Base-by-base conservation (phyloP, 805 yeast species). In the Blastobotrys americana region DNA sequence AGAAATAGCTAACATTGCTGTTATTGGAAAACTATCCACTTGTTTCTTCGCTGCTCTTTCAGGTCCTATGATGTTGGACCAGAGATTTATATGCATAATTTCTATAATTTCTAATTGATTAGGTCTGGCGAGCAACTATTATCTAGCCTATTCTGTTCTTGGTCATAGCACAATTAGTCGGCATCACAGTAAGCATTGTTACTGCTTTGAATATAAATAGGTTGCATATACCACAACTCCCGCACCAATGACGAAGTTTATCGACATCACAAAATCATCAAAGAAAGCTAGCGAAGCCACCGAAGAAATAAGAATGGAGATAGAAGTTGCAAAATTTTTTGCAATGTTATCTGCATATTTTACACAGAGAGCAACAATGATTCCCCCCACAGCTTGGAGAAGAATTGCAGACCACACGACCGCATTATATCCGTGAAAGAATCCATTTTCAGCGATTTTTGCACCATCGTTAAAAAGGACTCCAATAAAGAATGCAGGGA, bases 291-390 rank as follows among this genome's bases (percentile, higher is more conserved):
- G 60, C 37, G 61, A 53, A 10, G 67, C 68, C 10, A 65, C 50
- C 23, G 64, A 64, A 5, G 67, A 60, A 10, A 65, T 47, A 15
- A 65, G 54, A 44, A 65, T 65, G 6, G 68, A 61, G 31, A 65
- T 52, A 6, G 65, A 57, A n/a, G 69, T 65, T n/a, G 68, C 68
- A 47, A 66, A 65, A 51, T 65, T 65, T 51, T 65, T 65, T 44
- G 66, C 65, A 42, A 66, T 66, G 48, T 63, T 65, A 50, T 66
- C 70, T 6, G 70, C 70, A 43, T 63, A 65, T 47, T 66, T 66
- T 44, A 66, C 70, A 40, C 68, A 66, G 19, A 65, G 52, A 3
- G 70, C 70, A 4, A 66, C 70, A 4, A 66, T 57, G 34, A 66
- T 60, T 3, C 70, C 70, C 5, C 70, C 70, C 17, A 61, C 39